Conservation (phyloP, 257 asterid genomes). For the Leonotis leonurus region DNA sequence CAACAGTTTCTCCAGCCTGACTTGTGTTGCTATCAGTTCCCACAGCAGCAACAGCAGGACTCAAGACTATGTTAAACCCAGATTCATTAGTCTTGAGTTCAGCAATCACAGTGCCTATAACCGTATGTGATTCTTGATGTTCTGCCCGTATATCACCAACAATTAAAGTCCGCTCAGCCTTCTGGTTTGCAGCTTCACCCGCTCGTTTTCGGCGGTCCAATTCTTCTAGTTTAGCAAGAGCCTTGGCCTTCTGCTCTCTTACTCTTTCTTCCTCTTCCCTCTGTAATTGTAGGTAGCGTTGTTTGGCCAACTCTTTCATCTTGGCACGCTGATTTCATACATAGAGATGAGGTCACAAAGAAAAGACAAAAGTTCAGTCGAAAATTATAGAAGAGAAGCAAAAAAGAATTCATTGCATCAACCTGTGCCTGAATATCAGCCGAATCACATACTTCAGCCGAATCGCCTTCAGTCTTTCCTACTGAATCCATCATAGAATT, state of each 20-base stretch:
- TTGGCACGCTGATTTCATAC: conserved; percentile 52
- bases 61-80: conserved; percentile 20
- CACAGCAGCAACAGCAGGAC: conserved; percentile 22
- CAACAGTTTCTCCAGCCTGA: conserved; percentile 29
- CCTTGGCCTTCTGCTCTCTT: conserved; percentile 89
- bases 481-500: conserved; percentile 20
- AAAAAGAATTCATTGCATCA: background rate
- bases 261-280: conserved; percentile 90
- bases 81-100: conserved; percentile 29
- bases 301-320: conserved; percentile 69
- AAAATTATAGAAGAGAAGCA: background rate
- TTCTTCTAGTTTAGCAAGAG: conserved; percentile 89
- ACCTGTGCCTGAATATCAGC: conserved; percentile 74
- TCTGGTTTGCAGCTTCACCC: conserved; percentile 39
- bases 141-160: conserved; percentile 21
- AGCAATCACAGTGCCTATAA: conserved; percentile 28
- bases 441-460: conserved; percentile 43
- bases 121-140: conserved; percentile 23
- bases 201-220: conserved; percentile 65
- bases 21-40: conserved; percentile 20
- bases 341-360: conserved; percentile 15
- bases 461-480: conserved; percentile 40
- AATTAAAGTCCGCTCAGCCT: conserved; percentile 29
- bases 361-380: background rate
- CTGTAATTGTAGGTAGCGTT: conserved; percentile 69